Conservation (phyloP, 1,284 basidiomycete genomes). For the Entoloma clypeatum region DNA sequence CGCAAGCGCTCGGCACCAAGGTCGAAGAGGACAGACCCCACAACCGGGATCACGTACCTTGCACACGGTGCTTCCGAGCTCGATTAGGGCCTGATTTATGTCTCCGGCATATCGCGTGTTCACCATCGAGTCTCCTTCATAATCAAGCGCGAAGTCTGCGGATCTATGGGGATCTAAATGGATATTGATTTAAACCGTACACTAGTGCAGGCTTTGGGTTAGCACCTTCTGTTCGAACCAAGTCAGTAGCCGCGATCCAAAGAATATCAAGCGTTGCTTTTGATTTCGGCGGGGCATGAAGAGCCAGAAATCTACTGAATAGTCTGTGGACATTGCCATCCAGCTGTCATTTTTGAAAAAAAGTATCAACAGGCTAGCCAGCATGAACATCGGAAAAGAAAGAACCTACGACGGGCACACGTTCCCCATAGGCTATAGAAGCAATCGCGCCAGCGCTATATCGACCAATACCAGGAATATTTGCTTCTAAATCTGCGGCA, state of each 20-base stretch:
- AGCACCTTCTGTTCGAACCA: constrained; percentile 49
- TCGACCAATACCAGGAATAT: constrained; percentile 87
- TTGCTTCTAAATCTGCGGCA: constrained; percentile 76
- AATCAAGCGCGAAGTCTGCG: too few species aligned
- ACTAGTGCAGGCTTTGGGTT: too few species aligned
- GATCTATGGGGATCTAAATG: too few species aligned
- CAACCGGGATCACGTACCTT: constrained; percentile 80
- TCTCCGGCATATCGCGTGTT: constrained; percentile 61
- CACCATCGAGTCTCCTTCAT: too few species aligned
- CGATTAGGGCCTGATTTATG: constrained; percentile 85
- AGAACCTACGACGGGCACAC: constrained; percentile 76
- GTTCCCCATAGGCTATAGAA: constrained; percentile 85
- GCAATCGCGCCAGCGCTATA: constrained; percentile 91
- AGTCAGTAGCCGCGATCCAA: constrained; percentile 72
- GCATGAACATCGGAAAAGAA: constrained; percentile 6
- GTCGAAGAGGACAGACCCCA: constrained; percentile 62
- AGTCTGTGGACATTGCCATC: constrained; percentile 91
- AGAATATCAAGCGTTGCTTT: constrained; percentile 76
- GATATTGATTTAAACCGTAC: too few species aligned
- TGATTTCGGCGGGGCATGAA: constrained; percentile 77
- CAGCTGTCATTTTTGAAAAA: constrained; percentile 43
- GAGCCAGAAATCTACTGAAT: constrained; percentile 74
- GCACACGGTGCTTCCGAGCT: constrained; percentile 88
- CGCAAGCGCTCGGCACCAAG: constrained; percentile 64
- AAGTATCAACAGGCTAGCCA: constrained; percentile 3